Base-by-base conservation (phyloP, 2,329 filamentous ascomycete genomes). In the Tolypocladium album region DNA sequence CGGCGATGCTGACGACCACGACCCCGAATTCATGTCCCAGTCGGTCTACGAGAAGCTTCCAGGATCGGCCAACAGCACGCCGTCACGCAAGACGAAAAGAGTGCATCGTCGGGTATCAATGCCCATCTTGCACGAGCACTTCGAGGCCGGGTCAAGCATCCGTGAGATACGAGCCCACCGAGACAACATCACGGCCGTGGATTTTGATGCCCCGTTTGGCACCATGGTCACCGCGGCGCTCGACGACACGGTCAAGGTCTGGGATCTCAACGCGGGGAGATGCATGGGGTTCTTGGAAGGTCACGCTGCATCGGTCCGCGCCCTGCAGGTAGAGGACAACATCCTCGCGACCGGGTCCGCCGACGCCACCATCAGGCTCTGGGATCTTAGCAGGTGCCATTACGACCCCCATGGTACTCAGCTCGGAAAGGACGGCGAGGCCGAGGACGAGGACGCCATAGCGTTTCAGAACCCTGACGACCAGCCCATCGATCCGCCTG, bases 161-260 rank as follows among this genome's bases (percentile, higher is more conserved):
- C 88, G 88, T 66, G 90, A 97, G 71, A 82, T 97, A 60, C 87
- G 90, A 66, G 92, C 93, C 2, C 94, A 99, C 72, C 86, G 85
- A 58, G 94, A 99, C 71, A 84, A 83, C 61, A 88, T 99, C 63
- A 96, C 92, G 0, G 89, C 93, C 9, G 73, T 99, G 62, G 94
- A 97, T 75, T 99, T 99, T 72, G 94, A 99, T 71, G 89, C 88
- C n/a, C 94, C 94, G 0, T 97, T 97, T 72, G 94, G 94, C 20
- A 95, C 91, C 24, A 86, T 97, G 84, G 91, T 97, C 7, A 93
- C 92, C 9, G 88, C 94, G 12, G 90, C 92, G 12, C 78, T 97
- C 68, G 94, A 99, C 71, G 94, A 99, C 72, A 92, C 91, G 1
- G 89, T 99, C 52, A 85, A 90, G 63, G 94, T 99, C 24, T 99